Evolutionary conservation across 176 grass and related monocot species (phyloP).

Genomic region (Lolium rigidum): DNA sequence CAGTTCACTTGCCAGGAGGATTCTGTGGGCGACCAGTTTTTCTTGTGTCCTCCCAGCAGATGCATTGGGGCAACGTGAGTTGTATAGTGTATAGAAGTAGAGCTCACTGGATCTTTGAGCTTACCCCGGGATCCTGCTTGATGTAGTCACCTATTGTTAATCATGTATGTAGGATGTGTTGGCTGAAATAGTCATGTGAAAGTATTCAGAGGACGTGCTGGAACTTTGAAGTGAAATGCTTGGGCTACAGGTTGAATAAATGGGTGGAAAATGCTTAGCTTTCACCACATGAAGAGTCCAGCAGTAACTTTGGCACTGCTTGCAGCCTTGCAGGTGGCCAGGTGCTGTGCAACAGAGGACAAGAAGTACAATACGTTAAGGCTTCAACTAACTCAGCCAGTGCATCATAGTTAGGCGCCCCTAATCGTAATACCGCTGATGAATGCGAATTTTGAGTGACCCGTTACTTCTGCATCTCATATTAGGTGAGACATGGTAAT

Average conservation of each 20-base stretch:
- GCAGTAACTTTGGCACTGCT: not conserved
- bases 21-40: not conserved
- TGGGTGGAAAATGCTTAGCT: not conserved
- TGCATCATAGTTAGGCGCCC: not conserved
- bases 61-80: not conserved
- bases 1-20: too few relatives aligned
- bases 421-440: not conserved
- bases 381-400: not conserved
- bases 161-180: not conserved
- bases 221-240: not conserved
- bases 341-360: not conserved
- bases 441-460: too few relatives aligned
- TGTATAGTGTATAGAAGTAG: not conserved
- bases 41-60: not conserved
- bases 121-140: not conserved
- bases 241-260: not conserved
- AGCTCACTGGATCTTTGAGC: not conserved
- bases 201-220: not conserved
- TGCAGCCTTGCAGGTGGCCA: not conserved
- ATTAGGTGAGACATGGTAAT: too few relatives aligned
- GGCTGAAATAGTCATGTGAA: not conserved
- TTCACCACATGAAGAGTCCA: not conserved
- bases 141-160: not conserved
- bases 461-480: too few relatives aligned
- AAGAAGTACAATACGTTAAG: not conserved